Evolutionary conservation across 23 red algal species (phyloP).

Genomic region (Gracilaria domingensis): DNA sequence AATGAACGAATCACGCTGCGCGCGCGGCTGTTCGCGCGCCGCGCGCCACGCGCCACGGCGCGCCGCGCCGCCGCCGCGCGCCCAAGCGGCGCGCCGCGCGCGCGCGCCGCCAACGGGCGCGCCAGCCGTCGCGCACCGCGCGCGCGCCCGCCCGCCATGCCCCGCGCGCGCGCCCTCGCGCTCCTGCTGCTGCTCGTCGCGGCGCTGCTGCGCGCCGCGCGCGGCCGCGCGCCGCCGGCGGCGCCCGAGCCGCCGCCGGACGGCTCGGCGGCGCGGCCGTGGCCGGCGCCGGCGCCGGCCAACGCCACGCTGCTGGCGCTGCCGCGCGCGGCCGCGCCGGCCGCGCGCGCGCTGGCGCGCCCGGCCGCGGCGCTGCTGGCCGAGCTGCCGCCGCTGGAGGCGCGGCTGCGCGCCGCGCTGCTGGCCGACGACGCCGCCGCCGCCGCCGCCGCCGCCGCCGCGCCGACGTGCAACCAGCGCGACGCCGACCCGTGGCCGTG

Average conservation of each 20-base stretch:
- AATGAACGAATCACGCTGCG: too few species aligned
- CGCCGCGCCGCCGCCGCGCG: too few species aligned
- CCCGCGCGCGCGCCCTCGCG: too few species aligned
- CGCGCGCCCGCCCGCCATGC: too few species aligned
- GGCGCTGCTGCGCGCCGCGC: neutral
- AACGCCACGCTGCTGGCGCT: neutral
- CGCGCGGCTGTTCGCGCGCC: too few species aligned
- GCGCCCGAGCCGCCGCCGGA: neutral
- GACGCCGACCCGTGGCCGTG: neutral
- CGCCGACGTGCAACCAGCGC: slow-evolving; percentile 13
- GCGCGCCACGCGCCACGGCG: too few species aligned
- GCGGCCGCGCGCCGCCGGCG: neutral
- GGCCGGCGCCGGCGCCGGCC: too few species aligned
- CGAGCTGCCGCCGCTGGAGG: too few species aligned
- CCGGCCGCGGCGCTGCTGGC: neutral
- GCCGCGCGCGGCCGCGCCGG: neutral
- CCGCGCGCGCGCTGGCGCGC: neutral
- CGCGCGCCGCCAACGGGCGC: neutral
- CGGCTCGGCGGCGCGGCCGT: neutral
- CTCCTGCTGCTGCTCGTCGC: too few species aligned
- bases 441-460: neutral
- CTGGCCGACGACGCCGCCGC: neutral
- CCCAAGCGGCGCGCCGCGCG: too few species aligned
- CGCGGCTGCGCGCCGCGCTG: neutral
- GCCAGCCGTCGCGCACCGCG: neutral